phyloP scores from a whole-genome alignment of 2,329 filamentous ascomycete genomes.

The Pseudogymnoascus sp. region DNA sequence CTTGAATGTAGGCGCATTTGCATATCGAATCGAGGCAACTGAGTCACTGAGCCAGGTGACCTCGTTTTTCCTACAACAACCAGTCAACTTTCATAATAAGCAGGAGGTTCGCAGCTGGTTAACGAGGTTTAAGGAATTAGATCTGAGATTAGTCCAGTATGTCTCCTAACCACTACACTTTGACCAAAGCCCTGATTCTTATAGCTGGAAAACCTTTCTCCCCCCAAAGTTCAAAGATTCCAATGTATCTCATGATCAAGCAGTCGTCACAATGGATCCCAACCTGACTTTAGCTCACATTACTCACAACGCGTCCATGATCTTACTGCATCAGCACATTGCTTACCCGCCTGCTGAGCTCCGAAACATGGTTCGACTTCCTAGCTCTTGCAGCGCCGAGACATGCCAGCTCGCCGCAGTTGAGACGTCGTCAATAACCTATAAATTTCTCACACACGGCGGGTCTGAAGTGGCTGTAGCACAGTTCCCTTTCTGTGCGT shows the following conservation, averaged over 20 bases:
- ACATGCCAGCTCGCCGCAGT: slow-evolving; percentile 40
- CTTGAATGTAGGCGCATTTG: slow-evolving; percentile 18
- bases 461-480: slow-evolving; percentile 24
- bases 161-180: background rate
- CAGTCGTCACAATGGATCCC: slow-evolving; percentile 35
- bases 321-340: slow-evolving; percentile 42
- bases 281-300: slow-evolving; percentile 43
- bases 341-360: slow-evolving; percentile 35
- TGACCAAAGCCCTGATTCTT: background rate
- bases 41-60: slow-evolving; percentile 36
- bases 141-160: slow-evolving; percentile 38
- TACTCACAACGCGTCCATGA: slow-evolving; percentile 44
- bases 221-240: slow-evolving; percentile 36
- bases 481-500: slow-evolving; percentile 41
- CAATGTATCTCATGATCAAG: slow-evolving; percentile 14
- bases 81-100: slow-evolving; percentile 33
- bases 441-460: slow-evolving; percentile 38
- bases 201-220: slow-evolving; percentile 39
- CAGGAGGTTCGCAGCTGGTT: slow-evolving; percentile 38
- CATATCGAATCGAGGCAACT: slow-evolving; percentile 23
- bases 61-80: slow-evolving; percentile 39
- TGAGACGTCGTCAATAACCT: slow-evolving; percentile 39
- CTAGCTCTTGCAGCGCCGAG: slow-evolving; percentile 40
- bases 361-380: slow-evolving; percentile 31
- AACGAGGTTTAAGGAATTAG: slow-evolving; percentile 41